Evolutionary conservation across 2,329 filamentous ascomycete genomes (phyloP).

Genomic region (Colletotrichum musicola): DNA sequence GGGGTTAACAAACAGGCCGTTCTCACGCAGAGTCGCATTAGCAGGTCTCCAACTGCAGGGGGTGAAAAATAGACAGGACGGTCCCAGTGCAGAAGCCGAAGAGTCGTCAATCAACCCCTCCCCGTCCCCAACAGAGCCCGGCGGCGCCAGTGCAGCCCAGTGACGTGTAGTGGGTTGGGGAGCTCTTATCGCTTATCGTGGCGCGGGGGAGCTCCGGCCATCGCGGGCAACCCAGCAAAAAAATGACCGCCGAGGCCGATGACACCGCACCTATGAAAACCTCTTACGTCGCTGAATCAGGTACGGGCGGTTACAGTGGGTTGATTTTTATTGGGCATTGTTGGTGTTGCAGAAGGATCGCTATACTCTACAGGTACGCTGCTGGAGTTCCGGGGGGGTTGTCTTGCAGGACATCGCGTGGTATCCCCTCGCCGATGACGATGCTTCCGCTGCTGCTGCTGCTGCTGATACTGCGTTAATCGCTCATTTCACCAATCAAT

Average conservation of each 20-base stretch:
- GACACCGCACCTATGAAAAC: constrained; percentile 25
- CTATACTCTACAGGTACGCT: too few species aligned
- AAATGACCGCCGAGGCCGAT: constrained; percentile 6
- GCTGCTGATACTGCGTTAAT: constrained; percentile 16
- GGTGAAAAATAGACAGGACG: neutral
- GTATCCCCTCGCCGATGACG: too few species aligned
- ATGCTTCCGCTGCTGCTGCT: neutral
- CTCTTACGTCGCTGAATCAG: constrained; percentile 29
- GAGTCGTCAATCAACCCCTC: constrained; percentile 6
- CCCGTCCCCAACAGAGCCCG: constrained; percentile 32
- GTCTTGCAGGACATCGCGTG: too few species aligned
- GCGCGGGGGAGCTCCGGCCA: constrained; percentile 38
- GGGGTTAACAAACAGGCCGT: constrained; percentile 1
- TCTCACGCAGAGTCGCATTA: too few species aligned
- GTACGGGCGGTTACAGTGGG: constrained; percentile 15
- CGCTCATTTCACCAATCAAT: constrained; percentile 20
- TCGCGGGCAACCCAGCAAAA: constrained; percentile 8
- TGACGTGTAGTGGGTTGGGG: constrained; percentile 29
- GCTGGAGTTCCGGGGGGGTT: too few species aligned
- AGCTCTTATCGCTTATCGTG: constrained; percentile 40
- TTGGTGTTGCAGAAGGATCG: neutral
- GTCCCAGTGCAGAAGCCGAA: neutral
- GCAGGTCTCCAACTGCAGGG: neutral
- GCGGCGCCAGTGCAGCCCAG: neutral
- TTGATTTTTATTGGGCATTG: constrained; percentile 11